These are phyloP conservation scores for Fraxinus albicans DNA, from an alignment of 305 asterid species.

Conservation along the genomic window DNA sequence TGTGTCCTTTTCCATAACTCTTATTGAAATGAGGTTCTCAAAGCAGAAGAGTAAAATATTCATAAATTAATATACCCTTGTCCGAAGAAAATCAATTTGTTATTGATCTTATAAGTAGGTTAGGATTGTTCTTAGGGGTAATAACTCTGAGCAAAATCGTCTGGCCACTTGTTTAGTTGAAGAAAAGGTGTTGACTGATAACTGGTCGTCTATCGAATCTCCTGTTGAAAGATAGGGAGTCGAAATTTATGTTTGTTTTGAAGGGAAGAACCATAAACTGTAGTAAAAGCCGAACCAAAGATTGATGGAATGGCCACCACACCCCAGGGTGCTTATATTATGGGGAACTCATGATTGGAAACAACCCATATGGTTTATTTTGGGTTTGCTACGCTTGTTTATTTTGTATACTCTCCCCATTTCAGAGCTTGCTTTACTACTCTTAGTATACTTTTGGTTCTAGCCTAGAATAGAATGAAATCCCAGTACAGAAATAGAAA, in stretches of 20 bases:
- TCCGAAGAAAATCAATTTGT: not conserved
- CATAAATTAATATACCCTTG: not conserved
- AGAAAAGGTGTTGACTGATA: not conserved
- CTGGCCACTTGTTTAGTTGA: not conserved
- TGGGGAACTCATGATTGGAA: not conserved
- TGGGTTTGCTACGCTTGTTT: not conserved
- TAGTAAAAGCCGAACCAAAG: not conserved
- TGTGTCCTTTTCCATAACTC: not conserved
- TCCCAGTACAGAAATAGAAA: not conserved
- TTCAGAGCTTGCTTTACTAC: not conserved
- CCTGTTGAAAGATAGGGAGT: not conserved
- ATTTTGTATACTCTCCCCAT: not conserved
- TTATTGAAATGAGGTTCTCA: constrained; percentile 8
- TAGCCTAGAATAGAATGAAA: not conserved
- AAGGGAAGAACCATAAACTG: not conserved
- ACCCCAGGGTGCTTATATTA: not conserved
- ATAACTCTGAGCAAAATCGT: not conserved
- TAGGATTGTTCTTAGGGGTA: not conserved
- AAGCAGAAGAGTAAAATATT: not conserved
- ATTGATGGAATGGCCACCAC: not conserved
- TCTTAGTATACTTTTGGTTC: not conserved
- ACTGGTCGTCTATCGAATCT: not conserved
- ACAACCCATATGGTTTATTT: not conserved
- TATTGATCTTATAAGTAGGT: not conserved
- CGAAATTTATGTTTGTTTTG: not conserved